Base-by-base conservation (phyloP, 768 basidiomycete species). In the Psilocybe tampanensis region DNA sequence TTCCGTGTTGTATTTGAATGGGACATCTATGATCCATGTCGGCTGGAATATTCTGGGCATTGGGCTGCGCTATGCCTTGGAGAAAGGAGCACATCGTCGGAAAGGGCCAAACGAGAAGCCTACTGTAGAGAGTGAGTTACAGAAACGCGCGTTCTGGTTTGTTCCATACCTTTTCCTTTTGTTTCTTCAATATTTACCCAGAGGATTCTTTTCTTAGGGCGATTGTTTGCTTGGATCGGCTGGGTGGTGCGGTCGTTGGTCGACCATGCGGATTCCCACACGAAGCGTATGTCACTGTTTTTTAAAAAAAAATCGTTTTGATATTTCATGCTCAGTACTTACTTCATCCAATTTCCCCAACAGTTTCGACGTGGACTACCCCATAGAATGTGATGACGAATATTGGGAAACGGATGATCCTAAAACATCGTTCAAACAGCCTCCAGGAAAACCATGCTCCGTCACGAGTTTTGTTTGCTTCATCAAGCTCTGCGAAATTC, bases 231-330 rank as follows among this genome's bases (percentile, higher is more conserved):
- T 74, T 86, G 64, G 86, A 88, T 64, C 69, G 84, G 56, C 61
- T 74, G 44, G 67, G 77, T 39, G 82, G 83, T 42, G 70, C 79
- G 1, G 75, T 80, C 0, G 75, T 90, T 12, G 92, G 92, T 11
- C 76, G 92, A 21, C 89, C 90, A 1, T 84, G 88, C 63, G 86
- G 86, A 2, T 82, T 93, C 12, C 87, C 89, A 51, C 90, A 94
- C 59, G 90, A 90, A 70, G 90, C 91, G 86, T 86, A 65, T 48
- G 85, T 57, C n/a, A 13, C 29, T 29, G 29, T 29, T 11, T 26
- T 8, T 24, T 11, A 24, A 47, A 9, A 8, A 11, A 44, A 19
- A 21, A 24, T 22, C 7, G 2, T 24, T 12, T 23, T 9, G 19
- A 26, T 42, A 23, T 15, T 36, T 19, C 26, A 22, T 26, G 44